phyloP scores from a whole-genome alignment of 192 early-diverging fungal species.

The Backusella macrospora region DNA sequence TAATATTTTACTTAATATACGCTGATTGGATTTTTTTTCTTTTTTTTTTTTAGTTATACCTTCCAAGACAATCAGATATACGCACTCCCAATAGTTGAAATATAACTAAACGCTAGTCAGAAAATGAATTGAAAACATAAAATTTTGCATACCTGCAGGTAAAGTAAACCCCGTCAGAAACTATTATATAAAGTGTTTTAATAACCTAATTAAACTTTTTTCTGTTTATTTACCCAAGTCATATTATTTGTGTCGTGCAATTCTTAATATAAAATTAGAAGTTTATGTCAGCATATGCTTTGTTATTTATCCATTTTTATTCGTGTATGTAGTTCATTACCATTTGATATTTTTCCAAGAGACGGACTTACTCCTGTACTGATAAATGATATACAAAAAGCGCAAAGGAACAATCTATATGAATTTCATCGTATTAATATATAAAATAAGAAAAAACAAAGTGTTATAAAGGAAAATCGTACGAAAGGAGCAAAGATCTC shows the following conservation, averaged over 20 bases:
- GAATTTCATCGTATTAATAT: not conserved
- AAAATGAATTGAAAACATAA: not conserved
- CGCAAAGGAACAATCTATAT: not conserved
- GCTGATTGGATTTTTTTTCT: not conserved
- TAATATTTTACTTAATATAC: not conserved
- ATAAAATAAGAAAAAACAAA: not conserved
- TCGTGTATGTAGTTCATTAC: not conserved
- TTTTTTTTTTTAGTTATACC: not conserved
- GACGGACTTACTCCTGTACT: not conserved
- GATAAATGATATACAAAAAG: not conserved
- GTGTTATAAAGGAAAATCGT: not conserved
- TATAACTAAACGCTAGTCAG: not conserved
- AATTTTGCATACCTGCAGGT: not conserved
- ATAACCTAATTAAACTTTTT: not conserved
- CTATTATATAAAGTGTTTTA: not conserved
- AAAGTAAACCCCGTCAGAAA: not conserved
- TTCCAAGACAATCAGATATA: constrained; percentile 4
- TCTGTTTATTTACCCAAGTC: not conserved
- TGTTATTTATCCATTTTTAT: too few species aligned
- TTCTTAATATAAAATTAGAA: not conserved
- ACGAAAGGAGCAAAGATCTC: not conserved
- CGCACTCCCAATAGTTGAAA: constrained; percentile 1
- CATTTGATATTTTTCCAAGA: not conserved
- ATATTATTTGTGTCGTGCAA: not conserved
- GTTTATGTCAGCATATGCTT: too few species aligned